A percentile compares a stretch with the other conserved stretches of the same genome.
phyloP scores from a whole-genome alignment of 768 basidiomycete genomes.

The Auriscalpium vulgare region DNA sequence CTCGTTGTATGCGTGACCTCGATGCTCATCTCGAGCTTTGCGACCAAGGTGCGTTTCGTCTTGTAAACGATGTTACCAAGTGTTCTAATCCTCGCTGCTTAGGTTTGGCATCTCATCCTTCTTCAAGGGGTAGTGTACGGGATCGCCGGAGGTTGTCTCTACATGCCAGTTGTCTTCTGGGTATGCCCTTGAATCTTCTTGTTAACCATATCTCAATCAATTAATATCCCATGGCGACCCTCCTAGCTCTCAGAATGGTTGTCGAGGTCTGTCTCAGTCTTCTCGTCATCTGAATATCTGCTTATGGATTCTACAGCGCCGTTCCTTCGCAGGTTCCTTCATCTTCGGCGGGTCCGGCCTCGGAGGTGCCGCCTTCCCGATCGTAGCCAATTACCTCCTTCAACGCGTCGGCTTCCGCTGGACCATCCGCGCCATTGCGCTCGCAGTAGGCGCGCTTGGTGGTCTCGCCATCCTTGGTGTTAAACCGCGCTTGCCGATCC shows the following conservation, averaged over 20 bases:
- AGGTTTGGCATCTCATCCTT: constrained; percentile 18
- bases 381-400: constrained; percentile 12
- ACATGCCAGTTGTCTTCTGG: constrained; percentile 1
- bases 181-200: not conserved
- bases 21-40: constrained; percentile 17
- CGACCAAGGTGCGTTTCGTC: constrained; percentile 5
- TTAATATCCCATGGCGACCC: not conserved
- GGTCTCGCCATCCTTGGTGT: constrained; percentile 14
- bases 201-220: constrained; percentile 3
- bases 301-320: not conserved
- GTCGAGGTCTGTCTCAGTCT: not conserved
- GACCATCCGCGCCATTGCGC: constrained; percentile 17
- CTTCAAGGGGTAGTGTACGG: constrained; percentile 18
- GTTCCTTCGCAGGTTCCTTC: constrained; percentile 17
- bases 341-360: constrained; percentile 19
- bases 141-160: constrained; percentile 12
- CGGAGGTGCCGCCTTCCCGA: constrained; percentile 18
- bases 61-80: too few species aligned
- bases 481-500: constrained; percentile 17
- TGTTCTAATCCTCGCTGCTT: not conserved
- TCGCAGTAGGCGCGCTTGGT: constrained; percentile 8
- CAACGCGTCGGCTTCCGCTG: constrained; percentile 14
- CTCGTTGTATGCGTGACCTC: constrained; percentile 10
- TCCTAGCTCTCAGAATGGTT: constrained; percentile 16
- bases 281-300: not conserved